Percentiles rank a stretch among this genome's conserved stretches.
Conservation (phyloP, 1,284 basidiomycete species). For the Rugosomyces carneus region DNA sequence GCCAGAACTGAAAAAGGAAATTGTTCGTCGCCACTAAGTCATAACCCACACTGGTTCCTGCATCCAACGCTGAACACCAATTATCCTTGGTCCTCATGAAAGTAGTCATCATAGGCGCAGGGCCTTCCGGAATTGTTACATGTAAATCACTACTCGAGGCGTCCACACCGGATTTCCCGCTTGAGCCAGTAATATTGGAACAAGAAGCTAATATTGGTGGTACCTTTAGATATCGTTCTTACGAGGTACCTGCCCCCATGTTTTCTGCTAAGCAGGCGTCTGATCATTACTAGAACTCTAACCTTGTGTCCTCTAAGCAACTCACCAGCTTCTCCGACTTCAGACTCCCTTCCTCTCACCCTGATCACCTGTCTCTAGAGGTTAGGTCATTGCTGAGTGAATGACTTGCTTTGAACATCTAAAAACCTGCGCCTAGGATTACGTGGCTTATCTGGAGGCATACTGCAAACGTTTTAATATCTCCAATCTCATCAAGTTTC, state of each 20-base stretch:
- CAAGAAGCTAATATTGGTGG: constrained; percentile 58
- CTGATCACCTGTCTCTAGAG: constrained; percentile 54
- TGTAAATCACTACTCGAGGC: constrained; percentile 52
- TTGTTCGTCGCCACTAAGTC: too few species aligned
- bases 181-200: constrained; percentile 52
- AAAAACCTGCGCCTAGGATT: constrained; percentile 30
- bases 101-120: constrained; percentile 41
- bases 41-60: too few species aligned
- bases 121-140: constrained; percentile 54
- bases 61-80: too few species aligned
- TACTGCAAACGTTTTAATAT: constrained; percentile 47
- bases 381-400: constrained; percentile 17
- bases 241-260: constrained; percentile 25
- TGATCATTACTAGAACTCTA: constrained; percentile 40
- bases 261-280: background rate
- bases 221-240: constrained; percentile 46
- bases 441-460: constrained; percentile 50
- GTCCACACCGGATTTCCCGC: constrained; percentile 33
- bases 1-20: too few species aligned
- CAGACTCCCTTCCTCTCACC: constrained; percentile 43
- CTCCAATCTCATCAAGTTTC: constrained; percentile 34
- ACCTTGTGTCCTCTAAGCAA: constrained; percentile 54
- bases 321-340: constrained; percentile 64
- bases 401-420: constrained; percentile 2
- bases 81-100: constrained; percentile 18